Evolutionary conservation across 805 yeast genomes (phyloP), one percentile per base, ranked within the genome.

Genomic region (Saccharomyces paradoxus): DNA sequence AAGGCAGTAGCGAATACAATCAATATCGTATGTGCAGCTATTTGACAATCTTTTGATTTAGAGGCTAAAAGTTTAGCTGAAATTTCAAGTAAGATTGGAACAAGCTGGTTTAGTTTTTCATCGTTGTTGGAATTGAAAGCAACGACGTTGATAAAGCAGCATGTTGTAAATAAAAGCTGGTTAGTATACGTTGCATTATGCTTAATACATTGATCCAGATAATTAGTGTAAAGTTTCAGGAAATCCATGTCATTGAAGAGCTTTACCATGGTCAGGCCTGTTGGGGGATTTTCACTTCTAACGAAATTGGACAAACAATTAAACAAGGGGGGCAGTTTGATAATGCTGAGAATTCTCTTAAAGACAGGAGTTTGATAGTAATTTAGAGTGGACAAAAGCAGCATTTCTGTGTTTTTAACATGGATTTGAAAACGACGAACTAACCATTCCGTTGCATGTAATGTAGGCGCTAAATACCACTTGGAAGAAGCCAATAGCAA

Each of bases 361-460:
- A 94, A 94, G 5, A 87, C 76, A 0, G 90, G 84, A 41, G 81
- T 76, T 60, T 78, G 81, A 71, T 84, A 89, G 71, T 86, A 89
- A n/a, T 97, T 95, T 60, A 94, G 75, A 1, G 87, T 78, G 2
- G 91, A 77, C 54, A 92, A 70, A 48, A 94, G 66, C 31, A 94
- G 66, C 53, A 76, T 67, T 68, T 92, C 98, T 0, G 90, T 74
- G 64, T 87, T 89, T 63, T 86, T 84, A 50, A 87, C 76, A 67
- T 94, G 91, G 60, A 89, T 82, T 65, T 89, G 84, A 74, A 84
- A 94, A 62, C 98, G 80, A 73, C 99, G 85, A 21, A 94, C 85
- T 26, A 91, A 81, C 99, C 99, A 94, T 74, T 94, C 99, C 12
- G 89, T 76, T 4, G 97, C 92, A 62, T 84, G 84, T 50, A 89